Evolutionary conservation across 345 rosid genomes (phyloP).

Genomic region (Ailanthus altissimus): DNA sequence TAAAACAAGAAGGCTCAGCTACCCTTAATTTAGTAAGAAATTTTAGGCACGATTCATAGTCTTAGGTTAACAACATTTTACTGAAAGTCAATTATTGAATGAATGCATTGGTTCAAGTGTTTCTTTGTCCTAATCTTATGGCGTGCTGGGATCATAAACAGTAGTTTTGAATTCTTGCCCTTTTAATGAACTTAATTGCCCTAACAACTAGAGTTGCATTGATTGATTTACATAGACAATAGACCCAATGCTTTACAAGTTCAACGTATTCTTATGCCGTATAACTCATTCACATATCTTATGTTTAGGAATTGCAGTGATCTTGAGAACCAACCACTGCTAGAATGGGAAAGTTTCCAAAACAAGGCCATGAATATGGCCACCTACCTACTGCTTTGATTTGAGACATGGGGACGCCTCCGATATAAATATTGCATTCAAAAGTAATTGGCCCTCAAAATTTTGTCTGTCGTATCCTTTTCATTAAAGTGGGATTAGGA

Average conservation of each 20-base stretch:
- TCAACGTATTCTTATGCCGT: background rate
- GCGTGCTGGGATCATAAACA: too few relatives aligned
- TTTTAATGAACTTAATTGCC: background rate
- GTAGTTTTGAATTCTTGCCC: too few relatives aligned
- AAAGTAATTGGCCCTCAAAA: slow-evolving; percentile 2
- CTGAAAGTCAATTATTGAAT: too few relatives aligned
- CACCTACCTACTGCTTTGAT: slow-evolving; percentile 1
- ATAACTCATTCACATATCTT: background rate
- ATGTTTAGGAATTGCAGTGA: background rate
- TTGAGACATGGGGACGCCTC: background rate
- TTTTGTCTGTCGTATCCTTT: slow-evolving; percentile 4
- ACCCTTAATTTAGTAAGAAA: too few relatives aligned
- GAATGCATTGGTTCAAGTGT: too few relatives aligned
- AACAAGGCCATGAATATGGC: slow-evolving; percentile 2
- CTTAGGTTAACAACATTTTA: too few relatives aligned
- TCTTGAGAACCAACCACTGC: slow-evolving; percentile 6
- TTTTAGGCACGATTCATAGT: too few relatives aligned
- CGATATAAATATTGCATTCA: background rate
- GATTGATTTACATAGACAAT: background rate
- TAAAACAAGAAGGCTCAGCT: too few relatives aligned
- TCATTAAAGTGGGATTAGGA: slow-evolving; percentile 1
- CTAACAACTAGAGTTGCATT: background rate
- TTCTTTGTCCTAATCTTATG: too few relatives aligned
- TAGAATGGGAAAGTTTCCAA: slow-evolving; percentile 20
- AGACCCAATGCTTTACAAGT: too few relatives aligned